These are phyloP conservation scores for Pleurotus ostreatus DNA, from an alignment of 768 basidiomycete species.

Conservation along the genomic window DNA sequence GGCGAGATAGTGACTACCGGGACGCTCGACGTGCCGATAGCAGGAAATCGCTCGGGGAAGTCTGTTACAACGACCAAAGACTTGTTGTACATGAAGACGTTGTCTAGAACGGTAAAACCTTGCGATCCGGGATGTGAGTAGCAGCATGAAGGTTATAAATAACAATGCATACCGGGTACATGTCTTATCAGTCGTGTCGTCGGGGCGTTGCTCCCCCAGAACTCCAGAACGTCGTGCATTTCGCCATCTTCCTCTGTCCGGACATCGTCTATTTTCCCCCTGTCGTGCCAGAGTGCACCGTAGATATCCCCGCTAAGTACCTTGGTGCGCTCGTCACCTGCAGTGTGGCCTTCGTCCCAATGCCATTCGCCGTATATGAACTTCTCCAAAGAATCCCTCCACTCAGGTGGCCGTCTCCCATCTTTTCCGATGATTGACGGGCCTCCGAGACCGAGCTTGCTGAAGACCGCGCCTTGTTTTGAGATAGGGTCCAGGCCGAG, in stretches of 20 bases:
- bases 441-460: constrained; percentile 34
- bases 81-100: constrained; percentile 70
- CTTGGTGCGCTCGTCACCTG: constrained; percentile 53
- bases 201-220: constrained; percentile 57
- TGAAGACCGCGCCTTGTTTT: constrained; percentile 32
- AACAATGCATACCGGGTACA: constrained; percentile 48
- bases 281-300: constrained; percentile 12
- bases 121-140: neutral
- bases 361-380: constrained; percentile 68
- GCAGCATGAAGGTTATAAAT: neutral
- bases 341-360: constrained; percentile 59
- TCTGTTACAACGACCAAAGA: constrained; percentile 75
- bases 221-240: constrained; percentile 49
- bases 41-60: constrained; percentile 56
- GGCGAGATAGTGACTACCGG: constrained; percentile 49
- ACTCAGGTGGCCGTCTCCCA: constrained; percentile 45
- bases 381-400: constrained; percentile 55
- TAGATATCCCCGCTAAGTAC: constrained; percentile 19
- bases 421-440: constrained; percentile 36
- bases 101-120: constrained; percentile 86
- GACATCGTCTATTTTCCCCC: constrained; percentile 23
- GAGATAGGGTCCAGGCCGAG: constrained; percentile 41
- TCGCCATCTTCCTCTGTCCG: constrained; percentile 24
- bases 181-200: constrained; percentile 56
- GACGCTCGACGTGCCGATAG: constrained; percentile 45